phyloP scores from a whole-genome alignment of 306 rosid genomes.

The Cucurbita maxima region DNA sequence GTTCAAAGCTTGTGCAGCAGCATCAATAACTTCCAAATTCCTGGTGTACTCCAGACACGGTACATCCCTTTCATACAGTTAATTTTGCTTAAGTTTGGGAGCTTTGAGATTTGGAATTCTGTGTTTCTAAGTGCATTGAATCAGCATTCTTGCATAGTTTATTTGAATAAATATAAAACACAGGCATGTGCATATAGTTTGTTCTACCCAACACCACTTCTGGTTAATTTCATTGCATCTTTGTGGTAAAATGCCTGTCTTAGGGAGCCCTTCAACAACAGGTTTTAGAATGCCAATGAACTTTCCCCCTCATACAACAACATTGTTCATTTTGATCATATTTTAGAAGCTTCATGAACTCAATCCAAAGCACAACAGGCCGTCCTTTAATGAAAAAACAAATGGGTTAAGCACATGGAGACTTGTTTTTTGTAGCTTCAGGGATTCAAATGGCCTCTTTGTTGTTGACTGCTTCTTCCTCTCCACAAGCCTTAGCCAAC shows the following conservation, averaged over 20 bases:
- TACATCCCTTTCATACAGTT: background rate
- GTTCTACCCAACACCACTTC: background rate
- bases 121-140: conserved; percentile 5
- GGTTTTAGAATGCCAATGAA: background rate
- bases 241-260: background rate
- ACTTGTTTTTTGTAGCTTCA: background rate
- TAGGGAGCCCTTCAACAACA: background rate
- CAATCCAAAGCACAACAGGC: background rate
- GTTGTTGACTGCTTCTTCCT: conserved; percentile 5
- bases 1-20: background rate
- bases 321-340: background rate
- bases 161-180: background rate
- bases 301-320: background rate
- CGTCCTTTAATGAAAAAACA: background rate
- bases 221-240: conserved; percentile 1
- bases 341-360: background rate
- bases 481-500: conserved; percentile 1
- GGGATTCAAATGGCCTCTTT: background rate
- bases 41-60: background rate
- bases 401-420: conserved; percentile 3
- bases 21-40: background rate
- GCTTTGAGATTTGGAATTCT: conserved; percentile 1
- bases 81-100: background rate
- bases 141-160: background rate
- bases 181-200: conserved; percentile 5